Conservation (phyloP, 768 basidiomycete genomes). For the Trametes punicea region DNA sequence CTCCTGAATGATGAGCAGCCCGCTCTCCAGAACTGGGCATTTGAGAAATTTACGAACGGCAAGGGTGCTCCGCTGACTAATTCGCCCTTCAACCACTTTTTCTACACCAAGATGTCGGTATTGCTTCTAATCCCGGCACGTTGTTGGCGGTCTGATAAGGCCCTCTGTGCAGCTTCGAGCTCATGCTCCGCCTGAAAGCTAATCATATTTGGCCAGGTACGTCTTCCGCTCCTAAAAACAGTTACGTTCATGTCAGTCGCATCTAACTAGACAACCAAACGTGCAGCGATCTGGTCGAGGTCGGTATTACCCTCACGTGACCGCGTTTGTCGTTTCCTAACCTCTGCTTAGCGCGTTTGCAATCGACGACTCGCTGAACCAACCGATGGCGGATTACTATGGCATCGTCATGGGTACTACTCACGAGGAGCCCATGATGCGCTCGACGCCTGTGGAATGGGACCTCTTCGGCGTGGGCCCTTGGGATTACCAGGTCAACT, state of each 20-base stretch:
- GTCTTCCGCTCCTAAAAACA: not conserved
- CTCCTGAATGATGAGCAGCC: constrained; percentile 80
- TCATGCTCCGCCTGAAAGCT: constrained; percentile 60
- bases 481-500: constrained; percentile 62
- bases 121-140: not conserved
- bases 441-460: constrained; percentile 67
- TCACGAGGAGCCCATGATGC: constrained; percentile 75
- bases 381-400: constrained; percentile 57
- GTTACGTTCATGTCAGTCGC: not conserved
- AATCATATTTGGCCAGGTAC: constrained; percentile 65
- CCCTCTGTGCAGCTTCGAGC: constrained; percentile 47
- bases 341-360: constrained; percentile 40
- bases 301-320: constrained; percentile 25
- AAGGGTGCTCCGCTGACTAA: constrained; percentile 46
- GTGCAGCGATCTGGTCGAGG: constrained; percentile 33
- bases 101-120: constrained; percentile 53
- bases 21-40: constrained; percentile 66
- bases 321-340: not conserved
- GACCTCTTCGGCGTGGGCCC: constrained; percentile 48
- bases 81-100: constrained; percentile 60
- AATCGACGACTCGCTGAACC: constrained; percentile 58
- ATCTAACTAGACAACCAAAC: not conserved
- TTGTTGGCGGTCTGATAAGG: not conserved
- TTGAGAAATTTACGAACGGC: constrained; percentile 64
- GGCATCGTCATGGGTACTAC: constrained; percentile 73